Evolutionary conservation across 345 rosid species (phyloP).

Genomic region (Mercurialis annua): DNA sequence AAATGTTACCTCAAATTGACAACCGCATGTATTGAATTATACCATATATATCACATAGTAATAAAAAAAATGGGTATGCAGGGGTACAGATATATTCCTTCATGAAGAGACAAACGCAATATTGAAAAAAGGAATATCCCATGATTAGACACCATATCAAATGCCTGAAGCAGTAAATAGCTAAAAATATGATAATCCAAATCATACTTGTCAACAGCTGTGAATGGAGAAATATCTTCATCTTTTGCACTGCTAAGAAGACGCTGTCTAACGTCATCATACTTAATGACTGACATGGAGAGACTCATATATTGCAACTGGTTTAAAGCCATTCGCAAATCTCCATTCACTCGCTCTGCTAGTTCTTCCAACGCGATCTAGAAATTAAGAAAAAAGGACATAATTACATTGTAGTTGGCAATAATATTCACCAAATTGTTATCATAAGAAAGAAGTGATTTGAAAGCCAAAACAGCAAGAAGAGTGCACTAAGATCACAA

Average conservation of each 20-base stretch:
- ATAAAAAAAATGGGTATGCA: not conserved
- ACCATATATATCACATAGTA: not conserved
- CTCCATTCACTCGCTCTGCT: conserved; percentile 95
- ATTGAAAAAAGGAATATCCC: not conserved
- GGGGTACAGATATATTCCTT: not conserved
- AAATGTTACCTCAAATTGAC: not conserved
- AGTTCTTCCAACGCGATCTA: conserved; percentile 95
- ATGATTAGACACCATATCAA: not conserved
- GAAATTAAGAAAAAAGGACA: not conserved
- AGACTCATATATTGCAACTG: conserved; percentile 94
- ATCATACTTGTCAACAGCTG: conserved; percentile 93
- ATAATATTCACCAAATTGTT: conserved; percentile 15
- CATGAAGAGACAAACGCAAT: not conserved
- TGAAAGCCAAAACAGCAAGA: not conserved
- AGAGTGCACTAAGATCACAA: not conserved
- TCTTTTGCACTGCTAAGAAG: conserved; percentile 85
- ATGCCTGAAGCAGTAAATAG: not conserved
- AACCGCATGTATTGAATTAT: not conserved
- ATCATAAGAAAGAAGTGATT: conserved; percentile 11
- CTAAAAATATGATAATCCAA: conserved; percentile 4
- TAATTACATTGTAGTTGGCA: conserved; percentile 1
- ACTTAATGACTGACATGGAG: conserved; percentile 76
- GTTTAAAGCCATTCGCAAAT: conserved; percentile 91
- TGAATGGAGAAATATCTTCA: conserved; percentile 97
- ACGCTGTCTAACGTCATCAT: conserved; percentile 84